A percentile compares a stretch with the other conserved stretches of the same genome.
Evolutionary conservation across 768 basidiomycete genomes (phyloP).

Genomic region (Leucosporidium yakuticum): DNA sequence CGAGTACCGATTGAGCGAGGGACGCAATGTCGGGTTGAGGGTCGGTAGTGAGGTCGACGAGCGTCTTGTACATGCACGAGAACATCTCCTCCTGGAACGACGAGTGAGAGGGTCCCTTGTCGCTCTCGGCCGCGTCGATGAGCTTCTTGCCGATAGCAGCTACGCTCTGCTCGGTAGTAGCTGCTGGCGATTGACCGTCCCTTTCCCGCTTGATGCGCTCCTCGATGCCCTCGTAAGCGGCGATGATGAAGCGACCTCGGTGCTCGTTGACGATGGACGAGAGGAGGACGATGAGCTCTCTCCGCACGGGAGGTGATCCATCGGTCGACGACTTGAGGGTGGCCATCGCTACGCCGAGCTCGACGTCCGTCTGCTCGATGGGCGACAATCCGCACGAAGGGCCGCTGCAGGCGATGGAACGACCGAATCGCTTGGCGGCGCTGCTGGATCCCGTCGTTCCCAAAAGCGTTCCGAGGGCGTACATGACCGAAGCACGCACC

Average conservation of each 20-base stretch:
- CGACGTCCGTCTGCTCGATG: slow-evolving; percentile 52
- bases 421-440: slow-evolving; percentile 48
- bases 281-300: slow-evolving; percentile 83
- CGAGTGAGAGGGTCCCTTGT: slow-evolving; percentile 28
- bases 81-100: slow-evolving; percentile 56
- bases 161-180: slow-evolving; percentile 33
- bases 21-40: slow-evolving; percentile 88
- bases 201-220: slow-evolving; percentile 48
- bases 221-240: slow-evolving; percentile 95
- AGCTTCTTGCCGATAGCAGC: slow-evolving; percentile 34
- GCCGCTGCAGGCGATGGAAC: slow-evolving; percentile 27
- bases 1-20: slow-evolving; percentile 81
- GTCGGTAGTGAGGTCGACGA: slow-evolving; percentile 86
- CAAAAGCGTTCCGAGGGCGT: slow-evolving; percentile 85
- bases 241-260: slow-evolving; percentile 90
- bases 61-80: slow-evolving; percentile 65
- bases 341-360: slow-evolving; percentile 84
- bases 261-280: slow-evolving; percentile 93
- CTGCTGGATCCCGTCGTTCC: slow-evolving; percentile 79
- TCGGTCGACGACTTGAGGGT: slow-evolving; percentile 87
- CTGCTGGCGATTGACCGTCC: background rate
- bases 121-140: slow-evolving; percentile 28
- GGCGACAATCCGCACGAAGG: slow-evolving; percentile 21
- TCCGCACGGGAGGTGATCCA: slow-evolving; percentile 91
- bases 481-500: slow-evolving; percentile 83